Conservation (phyloP, 1,139 yeast species). For the Yamadazyma oceani region DNA sequence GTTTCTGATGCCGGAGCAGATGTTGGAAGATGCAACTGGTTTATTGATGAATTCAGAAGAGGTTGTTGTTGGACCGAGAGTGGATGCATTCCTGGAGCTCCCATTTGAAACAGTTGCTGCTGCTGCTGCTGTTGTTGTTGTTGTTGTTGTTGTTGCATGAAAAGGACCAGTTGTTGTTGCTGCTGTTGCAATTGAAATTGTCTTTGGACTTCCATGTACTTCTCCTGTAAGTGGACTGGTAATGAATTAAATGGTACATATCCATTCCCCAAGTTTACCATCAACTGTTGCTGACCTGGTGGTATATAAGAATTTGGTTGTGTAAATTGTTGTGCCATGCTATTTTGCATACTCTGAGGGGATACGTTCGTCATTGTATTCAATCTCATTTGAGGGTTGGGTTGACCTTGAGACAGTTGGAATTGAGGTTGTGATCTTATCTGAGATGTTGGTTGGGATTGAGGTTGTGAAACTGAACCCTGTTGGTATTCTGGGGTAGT, state of each 20-base stretch:
- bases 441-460: constrained; percentile 1
- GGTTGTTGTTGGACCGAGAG: constrained; percentile 13
- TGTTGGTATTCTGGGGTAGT: background rate
- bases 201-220: constrained; percentile 19
- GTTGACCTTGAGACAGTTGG: background rate
- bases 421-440: constrained; percentile 3
- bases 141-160: constrained; percentile 12
- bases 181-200: constrained; percentile 17
- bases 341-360: background rate
- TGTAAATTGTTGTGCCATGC: background rate
- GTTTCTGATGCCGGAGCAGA: constrained; percentile 18
- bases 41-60: constrained; percentile 13
- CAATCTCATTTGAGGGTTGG: constrained; percentile 1
- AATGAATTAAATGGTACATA: constrained; percentile 21
- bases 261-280: constrained; percentile 23
- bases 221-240: constrained; percentile 21
- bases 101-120: constrained; percentile 10
- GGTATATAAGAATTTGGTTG: background rate
- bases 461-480: background rate
- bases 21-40: constrained; percentile 9
- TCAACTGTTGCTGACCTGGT: constrained; percentile 17
- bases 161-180: constrained; percentile 8
- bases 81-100: constrained; percentile 8
- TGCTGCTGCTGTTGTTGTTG: constrained; percentile 9
- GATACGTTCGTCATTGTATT: background rate